These are phyloP conservation scores for Fusarium verrucosum DNA, from an alignment of 2,329 filamentous ascomycete genomes.

Conservation along the genomic window DNA sequence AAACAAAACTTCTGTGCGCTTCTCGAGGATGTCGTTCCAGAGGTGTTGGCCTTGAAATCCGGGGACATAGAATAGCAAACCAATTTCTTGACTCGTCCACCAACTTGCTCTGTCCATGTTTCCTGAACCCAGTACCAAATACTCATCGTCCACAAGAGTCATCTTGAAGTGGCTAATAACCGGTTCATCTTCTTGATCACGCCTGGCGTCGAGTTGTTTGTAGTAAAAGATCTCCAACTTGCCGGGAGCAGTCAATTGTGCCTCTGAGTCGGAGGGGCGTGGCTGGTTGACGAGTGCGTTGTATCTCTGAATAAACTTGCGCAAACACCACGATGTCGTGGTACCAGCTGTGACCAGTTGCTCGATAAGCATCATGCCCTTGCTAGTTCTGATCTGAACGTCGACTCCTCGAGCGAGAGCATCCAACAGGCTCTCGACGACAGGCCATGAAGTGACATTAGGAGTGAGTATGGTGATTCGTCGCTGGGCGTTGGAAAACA, in stretches of 20 bases:
- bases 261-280: constrained; percentile 52
- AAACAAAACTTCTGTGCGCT: constrained; percentile 50
- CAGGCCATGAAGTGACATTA: constrained; percentile 75
- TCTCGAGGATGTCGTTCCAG: constrained; percentile 53
- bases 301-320: constrained; percentile 66
- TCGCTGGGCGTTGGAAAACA: constrained; percentile 66
- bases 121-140: constrained; percentile 77
- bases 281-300: constrained; percentile 42
- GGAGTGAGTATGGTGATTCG: constrained; percentile 78
- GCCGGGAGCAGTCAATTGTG: constrained; percentile 55
- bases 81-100: constrained; percentile 87
- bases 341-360: constrained; percentile 83
- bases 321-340: constrained; percentile 73
- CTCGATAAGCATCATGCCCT: constrained; percentile 78
- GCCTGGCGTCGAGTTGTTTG: constrained; percentile 49
- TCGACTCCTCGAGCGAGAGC: constrained; percentile 73
- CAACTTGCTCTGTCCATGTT: constrained; percentile 88
- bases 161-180: constrained; percentile 82
- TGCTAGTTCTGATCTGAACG: constrained; percentile 73
- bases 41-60: constrained; percentile 49
- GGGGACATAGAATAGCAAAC: constrained; percentile 66
- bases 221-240: constrained; percentile 69
- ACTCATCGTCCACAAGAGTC: constrained; percentile 74
- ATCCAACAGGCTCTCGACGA: constrained; percentile 67
- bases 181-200: constrained; percentile 61